phyloP scores from a whole-genome alignment of 106 monocot genomes.

The Hemerocallis citrina region DNA sequence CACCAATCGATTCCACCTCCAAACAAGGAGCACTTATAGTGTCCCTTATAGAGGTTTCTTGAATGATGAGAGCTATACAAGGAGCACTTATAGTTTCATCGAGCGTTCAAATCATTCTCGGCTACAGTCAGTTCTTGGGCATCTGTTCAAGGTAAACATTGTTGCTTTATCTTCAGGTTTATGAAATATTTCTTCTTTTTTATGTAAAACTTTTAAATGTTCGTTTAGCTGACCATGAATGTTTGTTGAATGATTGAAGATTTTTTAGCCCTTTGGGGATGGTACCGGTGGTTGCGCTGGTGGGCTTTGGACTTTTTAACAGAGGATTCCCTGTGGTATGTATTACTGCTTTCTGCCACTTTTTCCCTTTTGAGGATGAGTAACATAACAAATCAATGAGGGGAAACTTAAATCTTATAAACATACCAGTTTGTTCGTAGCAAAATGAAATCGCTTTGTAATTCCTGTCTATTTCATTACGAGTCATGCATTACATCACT shows the following conservation, averaged over 20 bases:
- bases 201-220: slow-evolving; percentile 8
- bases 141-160: slow-evolving; percentile 70
- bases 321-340: slow-evolving; percentile 97
- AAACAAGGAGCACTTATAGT: too few relatives aligned
- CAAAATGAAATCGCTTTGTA: too few relatives aligned
- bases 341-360: not conserved
- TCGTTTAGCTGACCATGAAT: not conserved
- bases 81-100: slow-evolving; percentile 89
- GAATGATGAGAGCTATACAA: slow-evolving; percentile 91
- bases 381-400: too few relatives aligned
- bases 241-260: slow-evolving; percentile 15
- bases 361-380: too few relatives aligned
- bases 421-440: too few relatives aligned
- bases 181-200: not conserved
- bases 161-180: not conserved
- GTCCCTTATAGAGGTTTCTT: slow-evolving; percentile 68
- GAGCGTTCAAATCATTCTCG: slow-evolving; percentile 89
- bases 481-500: too few relatives aligned
- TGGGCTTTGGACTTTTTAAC: slow-evolving; percentile 88
- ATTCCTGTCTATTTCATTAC: too few relatives aligned
- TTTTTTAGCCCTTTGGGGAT: slow-evolving; percentile 71
- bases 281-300: slow-evolving; percentile 91
- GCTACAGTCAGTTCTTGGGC: slow-evolving; percentile 97
- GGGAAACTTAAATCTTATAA: too few relatives aligned
- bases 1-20: too few relatives aligned